These are phyloP conservation scores for Cercospora citrullina DNA, from an alignment of 2,329 filamentous ascomycete genomes.

Conservation along the genomic window DNA sequence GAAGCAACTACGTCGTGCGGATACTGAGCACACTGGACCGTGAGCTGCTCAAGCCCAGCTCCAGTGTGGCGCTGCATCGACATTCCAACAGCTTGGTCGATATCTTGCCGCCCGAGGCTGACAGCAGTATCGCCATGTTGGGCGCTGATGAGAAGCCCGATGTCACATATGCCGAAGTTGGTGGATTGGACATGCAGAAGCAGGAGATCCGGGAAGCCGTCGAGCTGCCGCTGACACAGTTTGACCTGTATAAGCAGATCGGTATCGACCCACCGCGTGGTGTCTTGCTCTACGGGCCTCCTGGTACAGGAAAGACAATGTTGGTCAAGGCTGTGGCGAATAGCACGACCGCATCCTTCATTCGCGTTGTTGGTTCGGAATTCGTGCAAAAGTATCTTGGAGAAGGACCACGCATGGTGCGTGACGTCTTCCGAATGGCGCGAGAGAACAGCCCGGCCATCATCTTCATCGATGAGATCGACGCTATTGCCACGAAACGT, in stretches of 20 bases:
- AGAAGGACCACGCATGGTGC: conserved; percentile 97
- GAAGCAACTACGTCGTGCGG: conserved; percentile 97
- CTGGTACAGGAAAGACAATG: conserved; percentile 96
- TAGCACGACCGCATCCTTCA: conserved; percentile 96
- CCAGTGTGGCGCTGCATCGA: conserved; percentile 93
- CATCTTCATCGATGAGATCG: conserved; percentile 99
- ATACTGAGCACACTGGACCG: conserved; percentile 98
- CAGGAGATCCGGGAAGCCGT: conserved; percentile 98
- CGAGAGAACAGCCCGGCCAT: conserved; percentile 97
- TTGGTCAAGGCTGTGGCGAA: conserved; percentile 98
- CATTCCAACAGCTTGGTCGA: conserved; percentile 98
- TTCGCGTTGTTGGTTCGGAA: conserved; percentile 95
- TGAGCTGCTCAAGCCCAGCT: conserved; percentile 96
- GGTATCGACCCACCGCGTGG: conserved; percentile 97
- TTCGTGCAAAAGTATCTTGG: conserved; percentile 99
- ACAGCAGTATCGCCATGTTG: conserved; percentile 98
- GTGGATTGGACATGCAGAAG: conserved; percentile 99
- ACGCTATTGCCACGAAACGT: conserved; percentile 97
- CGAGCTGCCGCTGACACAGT: conserved; percentile 93
- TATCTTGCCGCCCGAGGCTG: conserved; percentile 96
- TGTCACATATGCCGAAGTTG: conserved; percentile 95
- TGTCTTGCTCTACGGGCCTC: conserved; percentile 92
- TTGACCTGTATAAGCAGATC: conserved; percentile 98
- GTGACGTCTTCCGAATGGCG: conserved; percentile 98
- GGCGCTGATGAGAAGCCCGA: conserved; percentile 96